These are phyloP conservation scores for Boletus fagicola DNA, from an alignment of 768 basidiomycete genomes.

Conservation along the genomic window DNA sequence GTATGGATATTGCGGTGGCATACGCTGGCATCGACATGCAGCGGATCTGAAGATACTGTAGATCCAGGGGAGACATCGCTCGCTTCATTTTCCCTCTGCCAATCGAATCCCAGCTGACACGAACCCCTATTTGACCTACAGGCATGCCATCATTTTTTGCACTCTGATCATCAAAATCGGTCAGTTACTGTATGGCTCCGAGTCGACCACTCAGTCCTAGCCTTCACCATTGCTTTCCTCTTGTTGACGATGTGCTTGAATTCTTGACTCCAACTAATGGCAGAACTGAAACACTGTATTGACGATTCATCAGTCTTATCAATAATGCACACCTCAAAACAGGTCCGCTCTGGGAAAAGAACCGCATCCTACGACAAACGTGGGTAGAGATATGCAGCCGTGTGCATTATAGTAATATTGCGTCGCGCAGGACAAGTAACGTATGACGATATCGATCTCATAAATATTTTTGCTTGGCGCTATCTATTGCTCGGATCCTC, in stretches of 20 bases:
- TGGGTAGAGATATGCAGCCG: slow-evolving; percentile 9
- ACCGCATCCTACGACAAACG: slow-evolving; percentile 5
- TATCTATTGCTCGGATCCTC: slow-evolving; percentile 3
- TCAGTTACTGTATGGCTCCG: neutral
- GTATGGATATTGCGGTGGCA: neutral
- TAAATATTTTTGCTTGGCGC: slow-evolving; percentile 2
- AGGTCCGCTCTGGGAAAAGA: slow-evolving; percentile 13
- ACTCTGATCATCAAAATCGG: neutral
- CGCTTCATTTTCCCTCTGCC: neutral
- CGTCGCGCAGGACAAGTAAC: too few relatives aligned
- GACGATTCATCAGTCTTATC: neutral
- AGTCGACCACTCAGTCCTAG: too few relatives aligned
- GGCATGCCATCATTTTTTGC: neutral
- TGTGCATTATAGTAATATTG: neutral
- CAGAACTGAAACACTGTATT: slow-evolving; percentile 5
- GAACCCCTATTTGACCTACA: neutral
- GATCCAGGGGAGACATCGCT: neutral
- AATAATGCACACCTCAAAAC: neutral
- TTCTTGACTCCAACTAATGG: neutral
- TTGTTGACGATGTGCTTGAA: neutral
- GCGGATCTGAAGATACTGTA: neutral
- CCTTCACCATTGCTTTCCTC: neutral
- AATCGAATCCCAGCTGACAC: neutral
- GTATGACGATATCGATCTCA: neutral
- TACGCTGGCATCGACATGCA: neutral